Evolutionary conservation across 345 rosid species (phyloP), one percentile per base, ranked within the genome.

Genomic region (Citrus cavaleriei): DNA sequence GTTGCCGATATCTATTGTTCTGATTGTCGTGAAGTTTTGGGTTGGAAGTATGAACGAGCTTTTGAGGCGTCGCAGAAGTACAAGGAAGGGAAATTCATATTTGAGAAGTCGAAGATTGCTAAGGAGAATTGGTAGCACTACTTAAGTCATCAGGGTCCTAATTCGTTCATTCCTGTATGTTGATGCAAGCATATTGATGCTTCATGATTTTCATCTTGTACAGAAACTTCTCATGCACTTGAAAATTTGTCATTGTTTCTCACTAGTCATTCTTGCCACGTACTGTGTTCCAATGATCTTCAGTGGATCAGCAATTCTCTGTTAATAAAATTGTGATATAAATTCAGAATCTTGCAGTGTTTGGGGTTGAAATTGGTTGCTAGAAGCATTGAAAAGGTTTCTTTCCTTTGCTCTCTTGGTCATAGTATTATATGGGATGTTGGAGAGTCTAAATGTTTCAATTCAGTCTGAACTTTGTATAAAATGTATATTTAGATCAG

Each of bases 11-110:
- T 92, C 75, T 73, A 81, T 30, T 93, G 98, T 81, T 86, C 82
- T 2, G 93, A 93, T 81, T 93, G 98, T 84, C 86, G 71, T 19
- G 88, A 90, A 82, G 89, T 89, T 58, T 85, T 93, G 84, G 98
- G 98, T 19, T 93, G 98, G 98, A 93, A 92, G 83, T 93, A 93
- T 35, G 91, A 89, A 82, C 85, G 95, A 84, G 98, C 98, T 6
- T 92, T 86, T 0, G 93, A 90, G 81, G 80, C 83, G 14, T 81
- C 92, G 0, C 98, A 92, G 72, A 93, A 87, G 91, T 93, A 93
- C 84, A 93, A 93, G 81, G 98, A 93, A 81, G 98, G 98, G 70
- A 93, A 93, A 81, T 93, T 90, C 85, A 91, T 93, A 59, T 87
- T 93, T 21, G 98, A 93, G 91, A 93, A 92, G 80, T 84, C 88